phyloP scores from a whole-genome alignment of 148 eudicot genomes.

The Dysphania ambrosioides region DNA sequence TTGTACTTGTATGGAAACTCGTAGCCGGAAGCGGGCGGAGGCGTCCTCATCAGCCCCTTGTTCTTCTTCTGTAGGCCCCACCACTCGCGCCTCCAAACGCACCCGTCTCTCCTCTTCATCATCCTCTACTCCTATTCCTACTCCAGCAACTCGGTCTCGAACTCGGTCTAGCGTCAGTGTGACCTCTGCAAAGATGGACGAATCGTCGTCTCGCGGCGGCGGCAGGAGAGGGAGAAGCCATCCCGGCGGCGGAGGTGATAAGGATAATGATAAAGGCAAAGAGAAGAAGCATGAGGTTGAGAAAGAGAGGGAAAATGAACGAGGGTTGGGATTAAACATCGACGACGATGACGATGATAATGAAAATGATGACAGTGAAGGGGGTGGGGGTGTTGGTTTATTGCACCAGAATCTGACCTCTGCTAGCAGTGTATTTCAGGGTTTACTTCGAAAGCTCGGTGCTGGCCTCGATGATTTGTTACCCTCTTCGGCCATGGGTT shows the following conservation, averaged over 20 bases:
- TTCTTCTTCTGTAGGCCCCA: conserved; percentile 54
- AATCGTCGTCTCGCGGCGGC: conserved; percentile 54
- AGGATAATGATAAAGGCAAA: conserved; percentile 75
- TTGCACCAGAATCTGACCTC: conserved; percentile 84
- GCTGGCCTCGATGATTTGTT: conserved; percentile 93
- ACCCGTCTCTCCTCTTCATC: conserved; percentile 45
- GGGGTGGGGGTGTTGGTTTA: conserved; percentile 67
- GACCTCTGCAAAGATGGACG: conserved; percentile 44
- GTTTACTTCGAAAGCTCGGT: conserved; percentile 80
- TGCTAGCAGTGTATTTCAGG: conserved; percentile 95
- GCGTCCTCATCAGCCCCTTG: conserved; percentile 88
- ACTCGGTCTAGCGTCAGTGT: conserved; percentile 19
- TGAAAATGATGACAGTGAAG: conserved; percentile 59
- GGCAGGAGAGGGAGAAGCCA: conserved; percentile 61
- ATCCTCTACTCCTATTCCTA: too few relatives aligned
- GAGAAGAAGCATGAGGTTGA: conserved; percentile 66
- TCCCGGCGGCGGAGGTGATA: too few relatives aligned
- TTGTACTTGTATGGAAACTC: conserved; percentile 95
- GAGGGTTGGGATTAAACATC: conserved; percentile 50
- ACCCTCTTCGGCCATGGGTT: conserved; percentile 72
- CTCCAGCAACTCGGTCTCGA: conserved; percentile 63
- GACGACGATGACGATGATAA: conserved; percentile 30
- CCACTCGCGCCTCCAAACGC: conserved; percentile 61
- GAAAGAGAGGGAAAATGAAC: conserved; percentile 43
- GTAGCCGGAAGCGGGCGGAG: conserved; percentile 99